phyloP scores from a whole-genome alignment of 2,329 filamentous ascomycete genomes.

The Fusarium sp. region DNA sequence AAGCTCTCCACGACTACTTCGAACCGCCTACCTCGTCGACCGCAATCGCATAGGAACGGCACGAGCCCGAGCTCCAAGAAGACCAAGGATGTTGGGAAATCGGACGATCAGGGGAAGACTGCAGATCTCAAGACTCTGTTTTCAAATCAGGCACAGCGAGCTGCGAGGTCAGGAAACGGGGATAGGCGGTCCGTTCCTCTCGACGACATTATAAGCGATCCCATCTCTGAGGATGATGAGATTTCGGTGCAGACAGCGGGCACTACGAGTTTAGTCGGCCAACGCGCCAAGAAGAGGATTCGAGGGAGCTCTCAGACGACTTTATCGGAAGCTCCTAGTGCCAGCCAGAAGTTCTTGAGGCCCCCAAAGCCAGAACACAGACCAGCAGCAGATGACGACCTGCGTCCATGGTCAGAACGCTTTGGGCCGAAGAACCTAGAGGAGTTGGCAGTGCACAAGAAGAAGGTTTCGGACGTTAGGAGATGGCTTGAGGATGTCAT shows the following conservation, averaged over 20 bases:
- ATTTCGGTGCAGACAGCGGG: constrained; percentile 64
- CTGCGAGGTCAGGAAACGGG: constrained; percentile 49
- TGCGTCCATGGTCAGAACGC: constrained; percentile 87
- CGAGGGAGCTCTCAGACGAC: constrained; percentile 50
- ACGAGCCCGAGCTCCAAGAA: constrained; percentile 55
- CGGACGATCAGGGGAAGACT: constrained; percentile 64
- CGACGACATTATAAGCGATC: constrained; percentile 66
- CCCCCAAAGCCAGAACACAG: constrained; percentile 51
- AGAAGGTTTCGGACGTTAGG: constrained; percentile 88
- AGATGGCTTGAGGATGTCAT: constrained; percentile 85
- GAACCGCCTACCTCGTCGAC: constrained; percentile 41
- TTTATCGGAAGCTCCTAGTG: constrained; percentile 42
- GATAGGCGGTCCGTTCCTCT: constrained; percentile 48
- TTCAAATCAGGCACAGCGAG: constrained; percentile 69
- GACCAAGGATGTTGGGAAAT: constrained; percentile 52
- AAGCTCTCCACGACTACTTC: constrained; percentile 39
- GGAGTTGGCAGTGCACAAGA: constrained; percentile 94
- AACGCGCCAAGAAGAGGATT: constrained; percentile 67
- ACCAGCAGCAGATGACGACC: constrained; percentile 61
- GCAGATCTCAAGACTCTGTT: constrained; percentile 71
- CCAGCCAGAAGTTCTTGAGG: constrained; percentile 66
- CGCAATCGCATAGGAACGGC: constrained; percentile 46
- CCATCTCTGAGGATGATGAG: constrained; percentile 72
- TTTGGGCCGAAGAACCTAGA: constrained; percentile 81
- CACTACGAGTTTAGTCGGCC: constrained; percentile 66